Base-by-base conservation (phyloP, 2,329 filamentous ascomycete species). In the Diaporthe citriasiana region DNA sequence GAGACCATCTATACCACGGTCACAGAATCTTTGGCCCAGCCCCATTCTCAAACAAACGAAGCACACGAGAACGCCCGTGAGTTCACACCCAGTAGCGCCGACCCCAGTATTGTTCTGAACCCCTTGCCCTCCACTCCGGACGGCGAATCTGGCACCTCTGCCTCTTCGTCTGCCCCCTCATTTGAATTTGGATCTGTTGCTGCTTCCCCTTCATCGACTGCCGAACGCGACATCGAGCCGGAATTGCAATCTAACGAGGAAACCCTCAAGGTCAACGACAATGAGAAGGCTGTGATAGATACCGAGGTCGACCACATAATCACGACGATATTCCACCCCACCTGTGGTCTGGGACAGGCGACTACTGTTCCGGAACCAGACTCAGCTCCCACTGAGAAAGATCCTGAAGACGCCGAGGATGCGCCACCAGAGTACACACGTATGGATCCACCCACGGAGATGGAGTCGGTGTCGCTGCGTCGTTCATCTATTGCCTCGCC, bases 1-100 rank as follows among this genome's bases (percentile, higher is more conserved):
- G 74, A 75, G 72, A 77, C 76, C 9, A 63, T 77, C 71, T 74
- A 76, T 45, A 74, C 70, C 40, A 76, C 76, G 5, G 73, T 76
- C 53, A 76, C 74, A 9, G 65, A 74, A 42, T 70, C 66, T 9
- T 42, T 70, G 53, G 59, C 51, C 73, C 47, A 57, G 33, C 63
- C 70, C 22, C 17, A 55, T 30, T 53, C 40, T 25, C 65, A 73
- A 30, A 63, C 57, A 27, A 38, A 50, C 42, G 42, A 68, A 71
- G 66, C 60, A 47, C 30, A 50, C 56, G 38, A 72, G 35, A 17
- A 72, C 51, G 70, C 70, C 60, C 66, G 73, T 74, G 73, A 74
- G 73, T 74, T 59, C 57, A 47, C 66, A 75, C 66, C 71, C 42
- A 63, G 40, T n/a, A 40, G 51, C 30, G 51, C 51, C 71, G 66